Conservation (phyloP, 106 monocot genomes). For the Cymbidium sinense region DNA sequence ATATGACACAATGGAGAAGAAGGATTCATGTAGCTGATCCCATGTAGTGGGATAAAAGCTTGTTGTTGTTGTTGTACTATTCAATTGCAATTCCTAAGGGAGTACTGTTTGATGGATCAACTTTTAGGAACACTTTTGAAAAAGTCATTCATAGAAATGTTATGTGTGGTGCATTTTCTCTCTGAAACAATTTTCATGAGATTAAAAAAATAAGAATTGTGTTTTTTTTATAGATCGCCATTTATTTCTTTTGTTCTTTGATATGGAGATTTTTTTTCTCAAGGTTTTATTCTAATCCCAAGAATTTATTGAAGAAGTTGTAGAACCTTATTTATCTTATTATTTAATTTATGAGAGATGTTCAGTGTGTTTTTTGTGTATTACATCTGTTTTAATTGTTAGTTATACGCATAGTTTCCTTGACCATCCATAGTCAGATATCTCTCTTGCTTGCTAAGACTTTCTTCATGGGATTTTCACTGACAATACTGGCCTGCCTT, state of each 20-base stretch:
- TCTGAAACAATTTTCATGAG: too few relatives aligned
- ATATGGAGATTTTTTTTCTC: not conserved
- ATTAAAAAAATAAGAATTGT: too few relatives aligned
- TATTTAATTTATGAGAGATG: not conserved
- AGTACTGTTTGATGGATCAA: not conserved
- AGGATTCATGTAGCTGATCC: too few relatives aligned
- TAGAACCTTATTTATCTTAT: not conserved
- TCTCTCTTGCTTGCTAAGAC: slow-evolving; percentile 75
- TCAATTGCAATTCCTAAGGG: too few relatives aligned
- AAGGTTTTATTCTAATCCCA: not conserved
- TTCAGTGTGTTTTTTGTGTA: not conserved
- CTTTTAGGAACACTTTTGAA: not conserved
- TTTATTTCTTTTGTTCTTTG: not conserved
- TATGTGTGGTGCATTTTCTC: not conserved
- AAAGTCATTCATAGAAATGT: not conserved
- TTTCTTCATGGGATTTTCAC: slow-evolving; percentile 67
- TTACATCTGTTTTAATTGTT: not conserved
- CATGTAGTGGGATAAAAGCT: too few relatives aligned
- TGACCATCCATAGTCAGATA: slow-evolving; percentile 57
- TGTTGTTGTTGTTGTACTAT: too few relatives aligned
- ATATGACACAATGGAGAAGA: too few relatives aligned
- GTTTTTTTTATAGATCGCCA: not conserved
- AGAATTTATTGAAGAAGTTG: not conserved
- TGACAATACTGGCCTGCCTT: slow-evolving; percentile 57
- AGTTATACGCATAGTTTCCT: slow-evolving; percentile 19